Evolutionary conservation across 1,284 basidiomycete species (phyloP), one percentile per base, ranked within the genome.

Genomic region (Afroboletus lepidellus): DNA sequence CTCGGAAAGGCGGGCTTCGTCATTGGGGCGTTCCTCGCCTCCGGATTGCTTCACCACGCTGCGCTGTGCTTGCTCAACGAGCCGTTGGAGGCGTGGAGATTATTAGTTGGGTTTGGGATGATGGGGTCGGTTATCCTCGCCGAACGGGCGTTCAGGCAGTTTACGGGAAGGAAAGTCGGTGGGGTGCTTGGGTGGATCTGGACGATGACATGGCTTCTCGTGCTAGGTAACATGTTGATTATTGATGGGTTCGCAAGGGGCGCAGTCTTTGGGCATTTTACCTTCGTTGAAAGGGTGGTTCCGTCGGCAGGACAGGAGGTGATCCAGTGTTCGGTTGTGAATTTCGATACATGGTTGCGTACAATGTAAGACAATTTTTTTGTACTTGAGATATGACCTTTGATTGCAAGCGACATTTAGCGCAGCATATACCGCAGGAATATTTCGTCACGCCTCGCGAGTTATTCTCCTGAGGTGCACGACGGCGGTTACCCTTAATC

Each of bases 1-100:
- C 62, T 77, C 15, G 81, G 81, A 0, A 70, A 74, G 8, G 46
- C 60, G 3, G 80, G 77, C 1, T 68, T 70, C 8, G 67, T 83
- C 5, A 32, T 83, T 2, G 83, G 81, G 8, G 72, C 74, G 0
- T 87, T 85, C 60, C 53, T 78, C 3, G 63, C 77, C 11, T 85
- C 83, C 0, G 83, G 75, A 1, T 45, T 81, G 1, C 54, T 85
- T 25, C 84, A 86, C 57, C 69, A 79, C 55, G 52, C 74, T 21
- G 77, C 74, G 1, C 58, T 81, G 39, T 78, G 77, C 74, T 75
- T 76, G 0, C 75, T 83, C 73, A 76, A 77, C 1, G 65, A 66
- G 11, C 77, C 77, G 11, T 65, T 71, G 0, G 79, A 82, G 24
- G 71, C 74, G 20, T 57, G 60, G 37, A 57, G 64, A 3, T 69